Evolutionary conservation across 2,329 filamentous ascomycete genomes (phyloP).

Genomic region (Aspergillus sp.): DNA sequence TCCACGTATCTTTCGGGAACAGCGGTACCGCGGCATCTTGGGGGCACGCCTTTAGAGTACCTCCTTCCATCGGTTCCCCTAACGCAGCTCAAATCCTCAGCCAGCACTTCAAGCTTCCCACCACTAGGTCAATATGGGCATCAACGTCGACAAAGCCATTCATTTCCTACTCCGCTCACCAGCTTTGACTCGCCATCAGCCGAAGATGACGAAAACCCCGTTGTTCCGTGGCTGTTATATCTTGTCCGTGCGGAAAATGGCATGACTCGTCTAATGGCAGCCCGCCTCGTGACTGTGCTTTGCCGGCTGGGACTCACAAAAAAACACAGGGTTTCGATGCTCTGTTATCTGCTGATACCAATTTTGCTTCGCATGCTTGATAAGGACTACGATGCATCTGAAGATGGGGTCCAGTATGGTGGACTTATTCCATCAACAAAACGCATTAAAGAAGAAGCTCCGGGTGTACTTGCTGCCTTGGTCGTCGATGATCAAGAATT

Average conservation of each 20-base stretch:
- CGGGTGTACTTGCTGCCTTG: constrained; percentile 73
- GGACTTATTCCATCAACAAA: constrained; percentile 46
- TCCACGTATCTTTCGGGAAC: constrained; percentile 55
- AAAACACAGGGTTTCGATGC: constrained; percentile 61
- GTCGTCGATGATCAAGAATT: constrained; percentile 75
- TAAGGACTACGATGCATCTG: constrained; percentile 46
- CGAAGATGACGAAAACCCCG: constrained; percentile 66
- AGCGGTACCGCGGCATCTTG: constrained; percentile 46
- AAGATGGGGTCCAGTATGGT: constrained; percentile 40
- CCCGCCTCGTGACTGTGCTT: constrained; percentile 66
- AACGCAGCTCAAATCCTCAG: constrained; percentile 30
- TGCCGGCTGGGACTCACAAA: constrained; percentile 67
- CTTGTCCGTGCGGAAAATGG: constrained; percentile 59
- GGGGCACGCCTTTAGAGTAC: constrained; percentile 62
- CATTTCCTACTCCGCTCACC: constrained; percentile 35
- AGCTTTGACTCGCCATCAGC: constrained; percentile 40
- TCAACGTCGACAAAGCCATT: constrained; percentile 37
- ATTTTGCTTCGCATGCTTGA: constrained; percentile 67
- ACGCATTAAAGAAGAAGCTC: constrained; percentile 67
- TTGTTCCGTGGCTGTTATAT: constrained; percentile 72
- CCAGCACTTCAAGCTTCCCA: constrained; percentile 50
- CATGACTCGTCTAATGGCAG: constrained; percentile 65
- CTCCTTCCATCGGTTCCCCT: constrained; percentile 57
- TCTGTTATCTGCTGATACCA: constrained; percentile 69
- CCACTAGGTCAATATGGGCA: constrained; percentile 49